Conservation (phyloP, 805 yeast genomes). For the Metschnikowia reukaufii region DNA sequence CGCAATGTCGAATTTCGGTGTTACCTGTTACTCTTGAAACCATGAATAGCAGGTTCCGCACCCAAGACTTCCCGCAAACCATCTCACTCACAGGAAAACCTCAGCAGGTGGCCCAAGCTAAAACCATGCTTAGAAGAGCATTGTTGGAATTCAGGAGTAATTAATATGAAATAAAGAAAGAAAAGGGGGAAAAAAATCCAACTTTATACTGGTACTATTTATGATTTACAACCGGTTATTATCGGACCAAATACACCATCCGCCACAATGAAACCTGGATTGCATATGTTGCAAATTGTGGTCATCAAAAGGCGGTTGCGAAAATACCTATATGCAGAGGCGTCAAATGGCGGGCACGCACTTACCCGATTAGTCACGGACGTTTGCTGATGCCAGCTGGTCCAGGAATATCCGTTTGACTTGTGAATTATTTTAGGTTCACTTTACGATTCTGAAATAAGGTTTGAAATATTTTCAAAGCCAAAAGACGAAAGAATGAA, state of each 20-base stretch:
- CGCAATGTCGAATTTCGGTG: slow-evolving; percentile 16
- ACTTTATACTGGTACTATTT: not conserved
- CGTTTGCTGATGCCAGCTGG: not conserved
- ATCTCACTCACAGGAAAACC: slow-evolving; percentile 15
- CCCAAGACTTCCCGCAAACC: slow-evolving; percentile 14
- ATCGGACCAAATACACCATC: not conserved
- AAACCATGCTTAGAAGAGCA: slow-evolving; percentile 15
- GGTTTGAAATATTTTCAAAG: no score
- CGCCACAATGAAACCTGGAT: not conserved
- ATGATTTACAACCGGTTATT: not conserved
- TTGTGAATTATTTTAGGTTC: no score
- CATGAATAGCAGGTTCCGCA: slow-evolving; percentile 10
- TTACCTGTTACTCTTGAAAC: slow-evolving; percentile 16
- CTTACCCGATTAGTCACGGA: not conserved
- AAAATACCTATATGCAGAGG: slow-evolving; percentile 3
- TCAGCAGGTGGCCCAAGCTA: slow-evolving; percentile 15
- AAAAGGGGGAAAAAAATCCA: no score
- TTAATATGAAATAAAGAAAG: no score
- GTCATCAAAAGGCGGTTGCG: slow-evolving; percentile 6
- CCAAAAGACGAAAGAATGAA: no score
- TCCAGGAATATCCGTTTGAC: no score
- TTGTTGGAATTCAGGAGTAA: slow-evolving; percentile 11
- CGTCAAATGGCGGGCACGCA: not conserved
- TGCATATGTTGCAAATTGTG: slow-evolving; percentile 10
- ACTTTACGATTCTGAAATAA: no score